Conservation (phyloP, 2,329 filamentous ascomycete species). For the Monosporascus sp. region DNA sequence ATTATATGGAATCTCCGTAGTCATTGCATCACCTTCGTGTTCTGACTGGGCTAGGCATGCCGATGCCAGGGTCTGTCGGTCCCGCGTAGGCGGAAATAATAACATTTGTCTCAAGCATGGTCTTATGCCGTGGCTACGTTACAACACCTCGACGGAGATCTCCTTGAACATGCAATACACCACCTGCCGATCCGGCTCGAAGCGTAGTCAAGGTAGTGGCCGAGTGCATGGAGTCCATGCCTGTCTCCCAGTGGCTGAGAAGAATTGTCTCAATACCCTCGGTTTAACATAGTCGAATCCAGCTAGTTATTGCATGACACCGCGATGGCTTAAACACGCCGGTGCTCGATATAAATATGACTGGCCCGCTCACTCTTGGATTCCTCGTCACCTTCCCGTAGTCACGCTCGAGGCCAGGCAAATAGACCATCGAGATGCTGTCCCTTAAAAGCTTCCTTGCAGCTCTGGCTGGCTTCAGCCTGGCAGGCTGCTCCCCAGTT, state of each 20-base stretch:
- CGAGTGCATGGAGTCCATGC: background rate
- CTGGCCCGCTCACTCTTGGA: background rate
- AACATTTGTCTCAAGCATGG: background rate
- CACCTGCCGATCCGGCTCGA: background rate
- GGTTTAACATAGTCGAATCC: no score
- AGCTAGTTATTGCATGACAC: no score
- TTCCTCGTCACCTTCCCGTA: no score
- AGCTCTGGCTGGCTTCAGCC: background rate
- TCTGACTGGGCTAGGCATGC: background rate
- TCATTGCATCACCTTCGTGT: background rate
- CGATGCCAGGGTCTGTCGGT: background rate
- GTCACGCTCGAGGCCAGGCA: background rate
- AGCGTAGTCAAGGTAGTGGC: background rate
- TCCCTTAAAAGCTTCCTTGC: background rate
- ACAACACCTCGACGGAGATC: background rate
- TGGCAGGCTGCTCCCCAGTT: conserved; percentile 1
- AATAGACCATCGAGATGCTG: background rate
- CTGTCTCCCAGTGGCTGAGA: no score
- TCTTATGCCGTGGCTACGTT: background rate
- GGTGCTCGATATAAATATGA: background rate
- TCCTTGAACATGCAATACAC: background rate
- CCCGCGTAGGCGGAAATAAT: background rate
- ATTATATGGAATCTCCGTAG: background rate
- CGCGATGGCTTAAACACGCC: background rate
- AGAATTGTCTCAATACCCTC: no score